Percentiles rank a stretch among this genome's conserved stretches.
Conservation (phyloP, 148 eudicot species). For the Cornus kousa region DNA sequence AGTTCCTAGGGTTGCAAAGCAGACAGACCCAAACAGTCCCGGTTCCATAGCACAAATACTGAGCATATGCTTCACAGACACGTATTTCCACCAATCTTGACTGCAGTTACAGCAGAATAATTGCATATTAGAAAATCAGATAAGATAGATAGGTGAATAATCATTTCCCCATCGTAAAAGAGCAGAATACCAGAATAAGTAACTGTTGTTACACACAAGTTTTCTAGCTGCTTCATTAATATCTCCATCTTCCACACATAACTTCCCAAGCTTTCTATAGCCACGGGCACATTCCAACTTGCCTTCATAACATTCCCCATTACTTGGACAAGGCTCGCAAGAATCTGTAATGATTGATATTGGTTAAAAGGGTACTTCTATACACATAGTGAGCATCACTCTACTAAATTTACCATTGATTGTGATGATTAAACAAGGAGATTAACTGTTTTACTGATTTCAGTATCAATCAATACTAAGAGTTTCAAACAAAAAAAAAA, state of each 20-base stretch:
- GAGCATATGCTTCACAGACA: conserved; percentile 69
- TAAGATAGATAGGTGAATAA: neutral
- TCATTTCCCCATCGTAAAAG: neutral
- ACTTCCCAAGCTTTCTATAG: conserved; percentile 60
- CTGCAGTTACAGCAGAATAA: conserved; percentile 39
- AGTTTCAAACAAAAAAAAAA: too few species aligned
- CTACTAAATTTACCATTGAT: neutral
- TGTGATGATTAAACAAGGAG: too few species aligned
- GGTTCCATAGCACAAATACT: conserved; percentile 56
- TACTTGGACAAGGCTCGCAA: conserved; percentile 84
- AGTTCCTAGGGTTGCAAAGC: conserved; percentile 14
- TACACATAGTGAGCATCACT: neutral
- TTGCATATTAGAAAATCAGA: conserved; percentile 10
- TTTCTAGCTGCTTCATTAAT: conserved; percentile 57
- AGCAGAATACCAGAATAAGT: neutral
- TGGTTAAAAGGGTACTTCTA: neutral
- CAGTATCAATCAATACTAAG: too few species aligned
- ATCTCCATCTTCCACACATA: conserved; percentile 81
- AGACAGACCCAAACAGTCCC: conserved; percentile 77
- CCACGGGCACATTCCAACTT: conserved; percentile 72
- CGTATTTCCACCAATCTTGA: conserved; percentile 51
- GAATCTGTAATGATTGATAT: conserved; percentile 44
- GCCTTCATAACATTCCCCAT: conserved; percentile 75
- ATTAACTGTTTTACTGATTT: too few species aligned
- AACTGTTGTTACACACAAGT: conserved; percentile 45